Percentiles rank a stretch among this genome's conserved stretches.
These are phyloP conservation scores for Lyophyllum shimeji DNA, from an alignment of 768 basidiomycete species.

Conservation along the genomic window DNA sequence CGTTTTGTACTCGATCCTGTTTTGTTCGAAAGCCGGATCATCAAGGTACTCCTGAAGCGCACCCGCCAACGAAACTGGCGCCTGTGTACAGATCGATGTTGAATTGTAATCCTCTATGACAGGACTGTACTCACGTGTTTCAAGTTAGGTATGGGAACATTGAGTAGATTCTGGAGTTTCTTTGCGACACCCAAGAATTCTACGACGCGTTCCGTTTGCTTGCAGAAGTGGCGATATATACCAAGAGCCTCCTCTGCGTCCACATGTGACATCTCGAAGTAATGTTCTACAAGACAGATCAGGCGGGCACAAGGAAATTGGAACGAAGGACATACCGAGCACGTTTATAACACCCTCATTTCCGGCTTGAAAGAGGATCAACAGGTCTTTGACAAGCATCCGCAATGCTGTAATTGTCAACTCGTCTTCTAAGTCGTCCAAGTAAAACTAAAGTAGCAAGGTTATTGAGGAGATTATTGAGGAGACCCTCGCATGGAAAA, in stretches of 20 bases:
- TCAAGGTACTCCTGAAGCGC: slow-evolving; percentile 94
- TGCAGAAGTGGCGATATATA: slow-evolving; percentile 94
- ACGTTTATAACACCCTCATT: slow-evolving; percentile 93
- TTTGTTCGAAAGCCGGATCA: slow-evolving; percentile 96
- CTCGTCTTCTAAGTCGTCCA: slow-evolving; percentile 92
- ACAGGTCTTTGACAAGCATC: slow-evolving; percentile 94
- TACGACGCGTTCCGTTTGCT: slow-evolving; percentile 88
- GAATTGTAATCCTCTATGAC: not conserved
- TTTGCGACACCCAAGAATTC: slow-evolving; percentile 91
- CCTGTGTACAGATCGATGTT: slow-evolving; percentile 42
- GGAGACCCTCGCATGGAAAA: slow-evolving; percentile 1
- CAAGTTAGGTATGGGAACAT: slow-evolving; percentile 91
- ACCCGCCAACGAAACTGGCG: slow-evolving; percentile 91
- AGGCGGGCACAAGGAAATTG: slow-evolving; percentile 19
- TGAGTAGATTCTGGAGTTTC: slow-evolving; percentile 90
- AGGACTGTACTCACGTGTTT: slow-evolving; percentile 68
- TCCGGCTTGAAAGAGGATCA: slow-evolving; percentile 93
- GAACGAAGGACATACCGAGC: slow-evolving; percentile 49
- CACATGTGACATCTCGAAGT: slow-evolving; percentile 97
- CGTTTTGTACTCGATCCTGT: slow-evolving; percentile 86
- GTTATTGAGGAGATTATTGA: slow-evolving; percentile 2
- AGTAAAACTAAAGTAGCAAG: slow-evolving; percentile 69
- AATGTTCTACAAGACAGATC: slow-evolving; percentile 65
- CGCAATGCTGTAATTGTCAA: slow-evolving; percentile 84
- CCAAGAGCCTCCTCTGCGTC: slow-evolving; percentile 83